phyloP scores from a whole-genome alignment of 441 rosid species.

The Croton setiger region DNA sequence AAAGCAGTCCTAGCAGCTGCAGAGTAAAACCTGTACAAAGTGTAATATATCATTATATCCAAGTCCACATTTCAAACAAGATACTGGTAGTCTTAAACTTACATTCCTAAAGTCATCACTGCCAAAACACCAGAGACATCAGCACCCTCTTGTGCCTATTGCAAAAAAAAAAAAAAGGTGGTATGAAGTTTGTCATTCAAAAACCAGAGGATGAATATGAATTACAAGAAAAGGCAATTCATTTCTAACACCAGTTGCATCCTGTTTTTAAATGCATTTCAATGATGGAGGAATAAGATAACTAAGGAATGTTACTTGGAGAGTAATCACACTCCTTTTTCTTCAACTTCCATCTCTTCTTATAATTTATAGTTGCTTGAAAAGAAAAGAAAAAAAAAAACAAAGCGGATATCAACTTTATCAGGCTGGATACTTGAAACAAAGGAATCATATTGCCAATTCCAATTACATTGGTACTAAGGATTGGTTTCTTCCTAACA shows the following conservation, averaged over 20 bases:
- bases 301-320: not conserved
- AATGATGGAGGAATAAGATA: not conserved
- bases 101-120: slow-evolving; percentile 96
- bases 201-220: not conserved
- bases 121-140: slow-evolving; percentile 88
- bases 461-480: no score
- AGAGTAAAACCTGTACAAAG: slow-evolving; percentile 78
- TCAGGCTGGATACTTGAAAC: no score
- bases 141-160: slow-evolving; percentile 84
- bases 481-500: not conserved
- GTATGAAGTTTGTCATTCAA: slow-evolving; percentile 16
- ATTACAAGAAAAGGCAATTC: not conserved
- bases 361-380: not conserved
- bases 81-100: slow-evolving; percentile 32
- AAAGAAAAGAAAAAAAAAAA: slow-evolving; percentile 1
- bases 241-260: not conserved
- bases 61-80: slow-evolving; percentile 16
- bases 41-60: slow-evolving; percentile 20
- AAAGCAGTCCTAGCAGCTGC: slow-evolving; percentile 90
- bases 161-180: slow-evolving; percentile 19
- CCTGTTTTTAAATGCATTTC: not conserved
- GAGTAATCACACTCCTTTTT: not conserved
- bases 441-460: no score
- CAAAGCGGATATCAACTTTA: no score
- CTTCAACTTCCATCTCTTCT: not conserved